Evolutionary conservation across 495 filamentous ascomycete genomes (phyloP), one percentile per base, ranked within the genome.

Genomic region (Hyaloscypha bicolor): DNA sequence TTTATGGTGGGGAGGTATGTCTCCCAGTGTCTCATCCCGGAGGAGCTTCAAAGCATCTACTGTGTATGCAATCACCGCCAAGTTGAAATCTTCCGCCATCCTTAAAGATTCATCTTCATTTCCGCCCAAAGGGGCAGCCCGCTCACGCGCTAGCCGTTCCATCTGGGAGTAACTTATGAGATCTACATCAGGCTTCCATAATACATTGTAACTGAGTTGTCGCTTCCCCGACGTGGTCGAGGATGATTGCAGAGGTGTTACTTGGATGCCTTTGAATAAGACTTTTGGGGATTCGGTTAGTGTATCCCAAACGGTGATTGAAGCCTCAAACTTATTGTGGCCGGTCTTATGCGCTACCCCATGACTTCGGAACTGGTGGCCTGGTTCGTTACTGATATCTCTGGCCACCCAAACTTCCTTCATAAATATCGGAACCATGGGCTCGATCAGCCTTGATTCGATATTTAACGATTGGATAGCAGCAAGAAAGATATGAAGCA

Each of bases 381-480:
- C 51, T 53, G 51, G 51, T 6, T 53, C 51, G 22, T 29, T 53
- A 16, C 51, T 53, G 22, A 53, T 53, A 29, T 53, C 55, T 35
- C 33, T 48, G 60, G 57, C 22, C 29, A 25, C 29, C 37, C 11
- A 59, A 42, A 60, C 25, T 29, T 56, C 29, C 12, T 61, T 51
- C 31, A 62, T 53, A 25, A 25, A 48, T 3, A 22, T 29, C n/a
- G 65, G 65, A 19, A 67, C 65, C 25, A 62, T 45, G 25, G 65
- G 33, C 16, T 57, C 57, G 65, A 25, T 32, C n/a, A 35, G 31
- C 25, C 22, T 32, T 48, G 53, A 39, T 35, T 14, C 60, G 6
- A 58, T 55, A 53, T 53, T 29, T 4, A 29, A 29, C 2, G 51
- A 11, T 53, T 53, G 51, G 6, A 53, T 21, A n/a, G 51, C 51